These are phyloP conservation scores for Glutinoglossum americanum DNA, from an alignment of 495 filamentous ascomycete species.

Conservation along the genomic window DNA sequence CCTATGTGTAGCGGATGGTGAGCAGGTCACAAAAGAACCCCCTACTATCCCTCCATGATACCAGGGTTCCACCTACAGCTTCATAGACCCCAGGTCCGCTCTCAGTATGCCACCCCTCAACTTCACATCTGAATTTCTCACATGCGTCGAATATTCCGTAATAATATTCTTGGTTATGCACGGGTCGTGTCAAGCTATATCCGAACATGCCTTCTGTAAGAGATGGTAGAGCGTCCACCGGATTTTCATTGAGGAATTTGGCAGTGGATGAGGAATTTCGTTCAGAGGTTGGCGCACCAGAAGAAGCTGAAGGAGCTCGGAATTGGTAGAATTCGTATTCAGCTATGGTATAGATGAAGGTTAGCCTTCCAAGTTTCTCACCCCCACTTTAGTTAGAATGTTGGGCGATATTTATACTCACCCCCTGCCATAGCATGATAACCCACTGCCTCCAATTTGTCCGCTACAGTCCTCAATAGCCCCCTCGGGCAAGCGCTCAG, in stretches of 20 bases:
- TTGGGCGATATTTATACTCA: slow-evolving; percentile 18
- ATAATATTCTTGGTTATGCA: slow-evolving; percentile 87
- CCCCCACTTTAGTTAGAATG: not conserved
- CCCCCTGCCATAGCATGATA: slow-evolving; percentile 84
- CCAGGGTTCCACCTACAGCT: slow-evolving; percentile 33
- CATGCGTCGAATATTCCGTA: slow-evolving; percentile 79
- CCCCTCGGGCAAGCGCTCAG: slow-evolving; percentile 69
- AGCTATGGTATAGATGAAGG: slow-evolving; percentile 26
- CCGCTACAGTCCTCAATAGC: slow-evolving; percentile 41
- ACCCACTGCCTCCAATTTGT: slow-evolving; percentile 41
- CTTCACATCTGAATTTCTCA: slow-evolving; percentile 53
- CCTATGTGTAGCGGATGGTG: slow-evolving; percentile 16
- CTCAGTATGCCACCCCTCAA: slow-evolving; percentile 97
- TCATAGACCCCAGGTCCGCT: slow-evolving; percentile 91
- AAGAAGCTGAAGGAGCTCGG: slow-evolving; percentile 31
- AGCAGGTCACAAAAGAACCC: not conserved
- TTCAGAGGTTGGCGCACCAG: slow-evolving; percentile 19
- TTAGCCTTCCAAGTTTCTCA: not conserved
- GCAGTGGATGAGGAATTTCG: slow-evolving; percentile 52
- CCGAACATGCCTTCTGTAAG: slow-evolving; percentile 97
- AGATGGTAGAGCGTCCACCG: slow-evolving; percentile 44
- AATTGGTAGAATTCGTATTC: slow-evolving; percentile 99
- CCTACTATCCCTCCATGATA: not conserved
- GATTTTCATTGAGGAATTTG: slow-evolving; percentile 48
- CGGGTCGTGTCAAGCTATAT: slow-evolving; percentile 79